Evolutionary conservation across 202 grass and related monocot species (phyloP), one percentile per base, ranked within the genome.

Genomic region (Panicum virgatum): DNA sequence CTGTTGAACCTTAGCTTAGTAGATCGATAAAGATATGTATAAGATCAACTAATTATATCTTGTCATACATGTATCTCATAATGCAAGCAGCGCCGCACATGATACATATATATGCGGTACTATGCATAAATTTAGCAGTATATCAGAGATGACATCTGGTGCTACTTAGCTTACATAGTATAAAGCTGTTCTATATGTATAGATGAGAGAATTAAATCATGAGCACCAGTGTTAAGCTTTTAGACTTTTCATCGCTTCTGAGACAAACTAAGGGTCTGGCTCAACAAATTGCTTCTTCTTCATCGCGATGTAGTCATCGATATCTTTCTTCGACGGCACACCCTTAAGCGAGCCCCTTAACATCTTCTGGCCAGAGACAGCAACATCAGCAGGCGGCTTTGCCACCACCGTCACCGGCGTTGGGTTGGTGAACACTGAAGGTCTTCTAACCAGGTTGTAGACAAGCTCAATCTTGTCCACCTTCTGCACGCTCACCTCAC

Each of bases 381-480:
- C 23, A 48, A 69, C 61, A 16, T 47, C 70, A 7, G 81, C 59
- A 6, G 30, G 11, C 3, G 53, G 75, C 61, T 9, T 72, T 51
- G 45, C 27, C 22, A 27, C 25, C 69, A 80, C 61, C 25, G 75
- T 84, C 20, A 20, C 8, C 48, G 43, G 3, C 12, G 63, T 39
- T 1, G 58, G 58, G 50, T 54, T 66, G 0, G 50, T 2, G 30
- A 65, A 83, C 12, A 83, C 36, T 0, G 47, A 72, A 18, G 86
- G 80, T 53, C 80, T 75, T 45, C 53, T 72, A n/a, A 89, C 47
- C 18, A 75, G n/a, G 3, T 85, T 40, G 77, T 72, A 42, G 56
- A 89, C 71, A 42, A 59, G 43, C 9, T 68, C 73, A 19, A 89
- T 85, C 83, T 50, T 78, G 47, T 82, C 50, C 30, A 89, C 87